phyloP scores from a whole-genome alignment of 2,329 filamentous ascomycete genomes.

The Acrocalymma vagum region DNA sequence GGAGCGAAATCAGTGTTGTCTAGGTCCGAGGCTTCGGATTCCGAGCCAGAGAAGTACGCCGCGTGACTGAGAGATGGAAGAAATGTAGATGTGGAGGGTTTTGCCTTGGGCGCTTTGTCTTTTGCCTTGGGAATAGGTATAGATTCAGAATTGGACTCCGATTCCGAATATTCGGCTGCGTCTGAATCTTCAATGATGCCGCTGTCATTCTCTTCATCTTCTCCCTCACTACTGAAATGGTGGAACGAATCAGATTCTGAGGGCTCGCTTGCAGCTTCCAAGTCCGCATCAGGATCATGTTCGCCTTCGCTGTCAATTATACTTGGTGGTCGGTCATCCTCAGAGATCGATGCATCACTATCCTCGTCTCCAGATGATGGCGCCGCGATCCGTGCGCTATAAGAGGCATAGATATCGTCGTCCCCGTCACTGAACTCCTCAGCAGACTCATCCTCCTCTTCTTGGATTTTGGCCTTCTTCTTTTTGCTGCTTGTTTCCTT shows the following conservation, averaged over 20 bases:
- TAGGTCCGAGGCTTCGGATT: conserved; percentile 72
- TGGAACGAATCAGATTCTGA: conserved; percentile 14
- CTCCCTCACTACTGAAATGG: conserved; percentile 6
- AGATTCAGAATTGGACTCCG: conserved; percentile 23
- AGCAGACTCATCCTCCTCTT: conserved; percentile 18
- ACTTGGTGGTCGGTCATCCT: conserved; percentile 40
- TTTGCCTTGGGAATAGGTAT: conserved; percentile 26
- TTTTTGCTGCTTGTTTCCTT: conserved; percentile 20
- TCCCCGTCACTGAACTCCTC: conserved; percentile 39
- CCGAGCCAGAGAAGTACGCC: conserved; percentile 80
- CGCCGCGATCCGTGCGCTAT: conserved; percentile 50
- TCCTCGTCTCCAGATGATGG: conserved; percentile 46
- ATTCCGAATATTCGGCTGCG: conserved; percentile 5
- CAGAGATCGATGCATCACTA: conserved; percentile 36
- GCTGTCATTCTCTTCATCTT: conserved; percentile 1
- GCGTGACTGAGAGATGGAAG: conserved; percentile 78
- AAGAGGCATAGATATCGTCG: conserved; percentile 42
- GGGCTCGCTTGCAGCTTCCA: conserved; percentile 24
- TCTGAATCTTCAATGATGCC: conserved; percentile 12
- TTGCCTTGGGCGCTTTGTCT: conserved; percentile 14
- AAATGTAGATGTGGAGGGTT: conserved; percentile 64
- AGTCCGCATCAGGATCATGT: conserved; percentile 27
- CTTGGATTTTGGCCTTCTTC: conserved; percentile 23
- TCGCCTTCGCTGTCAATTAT: conserved; percentile 37
- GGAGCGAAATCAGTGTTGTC: conserved; percentile 59